Evolutionary conservation across 1,284 basidiomycete species (phyloP).

Genomic region (Apiotrichum akiyoshidainum): DNA sequence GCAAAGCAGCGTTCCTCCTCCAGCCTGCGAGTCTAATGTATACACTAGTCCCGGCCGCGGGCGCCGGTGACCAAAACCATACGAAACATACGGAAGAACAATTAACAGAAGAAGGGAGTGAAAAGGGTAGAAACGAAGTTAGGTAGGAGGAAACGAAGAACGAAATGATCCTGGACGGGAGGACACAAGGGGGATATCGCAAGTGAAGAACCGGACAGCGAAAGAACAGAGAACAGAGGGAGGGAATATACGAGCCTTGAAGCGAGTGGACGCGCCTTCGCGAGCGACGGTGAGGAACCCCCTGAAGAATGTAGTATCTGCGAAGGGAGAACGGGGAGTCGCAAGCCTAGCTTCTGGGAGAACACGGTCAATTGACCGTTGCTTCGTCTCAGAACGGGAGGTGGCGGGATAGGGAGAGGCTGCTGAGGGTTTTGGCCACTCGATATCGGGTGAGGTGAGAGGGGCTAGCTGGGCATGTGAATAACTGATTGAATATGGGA

Average conservation of each 20-base stretch:
- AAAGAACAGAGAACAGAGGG: background rate
- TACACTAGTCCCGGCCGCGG: conserved; percentile 7
- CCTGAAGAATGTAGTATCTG: too few species aligned
- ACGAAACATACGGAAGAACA: background rate
- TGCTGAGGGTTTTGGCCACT: too few species aligned
- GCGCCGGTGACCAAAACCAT: conserved; percentile 7
- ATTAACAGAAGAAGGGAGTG: background rate
- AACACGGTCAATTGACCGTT: too few species aligned
- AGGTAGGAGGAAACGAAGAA: background rate
- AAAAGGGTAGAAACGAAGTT: background rate
- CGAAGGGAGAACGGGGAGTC: too few species aligned
- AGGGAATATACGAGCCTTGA: background rate
- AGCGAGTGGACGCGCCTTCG: too few species aligned
- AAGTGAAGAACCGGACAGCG: background rate
- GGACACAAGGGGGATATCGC: background rate
- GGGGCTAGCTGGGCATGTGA: too few species aligned
- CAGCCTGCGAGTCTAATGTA: conserved; percentile 1
- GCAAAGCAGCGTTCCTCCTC: background rate
- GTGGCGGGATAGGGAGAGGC: too few species aligned
- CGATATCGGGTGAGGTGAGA: too few species aligned
- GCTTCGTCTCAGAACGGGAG: too few species aligned
- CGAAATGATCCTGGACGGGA: background rate
- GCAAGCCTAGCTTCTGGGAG: too few species aligned
- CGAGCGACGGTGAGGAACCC: too few species aligned
- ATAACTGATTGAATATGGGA: too few species aligned